phyloP scores from a whole-genome alignment of 148 eudicot genomes.

The Rhododendron ovatum region DNA sequence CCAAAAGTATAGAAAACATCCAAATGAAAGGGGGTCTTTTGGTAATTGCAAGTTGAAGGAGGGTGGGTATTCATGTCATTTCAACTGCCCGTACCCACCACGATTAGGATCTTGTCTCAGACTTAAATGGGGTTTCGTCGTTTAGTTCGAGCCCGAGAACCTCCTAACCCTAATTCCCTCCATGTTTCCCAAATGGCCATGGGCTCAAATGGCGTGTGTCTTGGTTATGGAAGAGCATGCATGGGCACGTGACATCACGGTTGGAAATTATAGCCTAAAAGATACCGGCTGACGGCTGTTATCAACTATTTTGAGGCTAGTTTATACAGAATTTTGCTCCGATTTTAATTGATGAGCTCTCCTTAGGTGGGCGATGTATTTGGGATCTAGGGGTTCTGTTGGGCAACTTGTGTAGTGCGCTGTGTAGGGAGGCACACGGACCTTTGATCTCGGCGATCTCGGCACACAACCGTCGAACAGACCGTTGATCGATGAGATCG shows the following conservation, averaged over 20 bases:
- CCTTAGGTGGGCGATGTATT: no score
- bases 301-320: not conserved
- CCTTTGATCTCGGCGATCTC: no score
- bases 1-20: not conserved
- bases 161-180: not conserved
- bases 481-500: no score
- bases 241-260: not conserved
- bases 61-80: not conserved
- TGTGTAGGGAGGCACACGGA: no score
- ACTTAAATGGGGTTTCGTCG: not conserved
- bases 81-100: not conserved
- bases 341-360: no score
- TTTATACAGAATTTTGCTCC: no score
- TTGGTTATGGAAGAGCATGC: not conserved
- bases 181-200: not conserved
- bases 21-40: not conserved
- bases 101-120: not conserved
- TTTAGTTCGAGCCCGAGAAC: not conserved
- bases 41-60: not conserved
- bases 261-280: not conserved
- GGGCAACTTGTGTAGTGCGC: no score
- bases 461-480: no score
- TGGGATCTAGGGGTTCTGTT: no score
- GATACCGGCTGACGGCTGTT: not conserved
- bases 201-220: not conserved